These are phyloP conservation scores for Asterophora parasitica DNA, from an alignment of 768 basidiomycete species.

Conservation along the genomic window DNA sequence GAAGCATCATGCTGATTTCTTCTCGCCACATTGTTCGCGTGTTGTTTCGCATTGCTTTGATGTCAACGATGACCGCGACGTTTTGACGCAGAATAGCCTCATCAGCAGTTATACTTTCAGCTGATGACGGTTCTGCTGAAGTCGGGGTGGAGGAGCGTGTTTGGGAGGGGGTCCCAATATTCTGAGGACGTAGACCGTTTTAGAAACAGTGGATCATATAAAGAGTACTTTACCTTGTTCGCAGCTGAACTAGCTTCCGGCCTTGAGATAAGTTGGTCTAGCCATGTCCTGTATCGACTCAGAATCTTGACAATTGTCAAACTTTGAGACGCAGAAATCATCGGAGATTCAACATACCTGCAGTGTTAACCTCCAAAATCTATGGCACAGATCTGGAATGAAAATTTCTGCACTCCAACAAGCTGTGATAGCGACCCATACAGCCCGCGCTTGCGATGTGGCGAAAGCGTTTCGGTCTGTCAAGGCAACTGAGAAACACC, in stretches of 20 bases:
- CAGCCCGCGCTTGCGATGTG: constrained; percentile 60
- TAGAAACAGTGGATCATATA: background rate
- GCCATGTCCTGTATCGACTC: constrained; percentile 75
- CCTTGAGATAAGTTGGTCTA: constrained; percentile 50
- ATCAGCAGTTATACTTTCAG: constrained; percentile 56
- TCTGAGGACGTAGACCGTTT: constrained; percentile 1
- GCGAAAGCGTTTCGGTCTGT: constrained; percentile 37
- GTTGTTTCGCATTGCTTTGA: constrained; percentile 51
- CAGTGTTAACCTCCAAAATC: constrained; percentile 89
- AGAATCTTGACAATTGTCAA: constrained; percentile 52
- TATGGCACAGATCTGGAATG: constrained; percentile 73
- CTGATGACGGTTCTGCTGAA: constrained; percentile 42
- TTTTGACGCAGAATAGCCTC: constrained; percentile 63
- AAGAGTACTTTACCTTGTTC: constrained; percentile 22
- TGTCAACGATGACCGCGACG: constrained; percentile 64
- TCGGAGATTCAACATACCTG: constrained; percentile 52
- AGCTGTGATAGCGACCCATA: constrained; percentile 67
- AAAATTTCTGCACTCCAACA: constrained; percentile 89
- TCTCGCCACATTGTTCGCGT: constrained; percentile 60
- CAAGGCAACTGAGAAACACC: constrained; percentile 1
- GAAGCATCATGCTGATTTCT: constrained; percentile 60
- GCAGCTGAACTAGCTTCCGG: constrained; percentile 32
- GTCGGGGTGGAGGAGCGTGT: constrained; percentile 52
- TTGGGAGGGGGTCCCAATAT: constrained; percentile 18
- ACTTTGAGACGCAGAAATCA: background rate